These are phyloP conservation scores for Elsinoe batatas DNA, from an alignment of 2,329 filamentous ascomycete species.

Conservation along the genomic window DNA sequence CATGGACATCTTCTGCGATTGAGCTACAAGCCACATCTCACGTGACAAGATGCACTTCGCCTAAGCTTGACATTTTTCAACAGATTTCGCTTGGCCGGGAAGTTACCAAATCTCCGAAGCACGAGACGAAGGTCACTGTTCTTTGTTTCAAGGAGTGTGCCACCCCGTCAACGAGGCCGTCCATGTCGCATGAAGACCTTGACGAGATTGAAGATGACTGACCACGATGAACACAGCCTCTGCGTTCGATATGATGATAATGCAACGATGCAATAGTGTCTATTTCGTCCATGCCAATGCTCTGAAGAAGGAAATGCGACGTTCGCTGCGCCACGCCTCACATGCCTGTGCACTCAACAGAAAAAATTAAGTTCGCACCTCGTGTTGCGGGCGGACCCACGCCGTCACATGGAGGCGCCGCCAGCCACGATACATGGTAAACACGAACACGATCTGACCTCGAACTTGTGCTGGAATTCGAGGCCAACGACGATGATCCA, in stretches of 20 bases:
- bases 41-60: not conserved
- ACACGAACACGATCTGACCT: not conserved
- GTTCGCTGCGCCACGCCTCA: slow-evolving; percentile 4
- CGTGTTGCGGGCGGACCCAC: slow-evolving; percentile 1
- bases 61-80: not conserved
- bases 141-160: slow-evolving; percentile 7
- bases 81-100: not conserved
- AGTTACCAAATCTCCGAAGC: slow-evolving; percentile 10
- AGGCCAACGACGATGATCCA: not conserved
- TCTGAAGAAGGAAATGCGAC: not conserved
- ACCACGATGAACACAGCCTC: not conserved
- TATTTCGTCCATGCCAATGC: slow-evolving; percentile 10
- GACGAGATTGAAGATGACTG: not conserved
- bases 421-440: not conserved
- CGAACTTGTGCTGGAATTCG: not conserved
- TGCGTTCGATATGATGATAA: not conserved
- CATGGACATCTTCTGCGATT: too few species aligned
- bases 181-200: not conserved
- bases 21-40: not conserved
- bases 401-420: not conserved
- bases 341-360: slow-evolving; percentile 1
- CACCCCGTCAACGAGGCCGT: not conserved
- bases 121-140: slow-evolving; percentile 1
- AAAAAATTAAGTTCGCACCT: not conserved
- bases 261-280: slow-evolving; percentile 1